Base-by-base conservation (phyloP, 2,329 filamentous ascomycete species). In the Aspergillus arachidicola region DNA sequence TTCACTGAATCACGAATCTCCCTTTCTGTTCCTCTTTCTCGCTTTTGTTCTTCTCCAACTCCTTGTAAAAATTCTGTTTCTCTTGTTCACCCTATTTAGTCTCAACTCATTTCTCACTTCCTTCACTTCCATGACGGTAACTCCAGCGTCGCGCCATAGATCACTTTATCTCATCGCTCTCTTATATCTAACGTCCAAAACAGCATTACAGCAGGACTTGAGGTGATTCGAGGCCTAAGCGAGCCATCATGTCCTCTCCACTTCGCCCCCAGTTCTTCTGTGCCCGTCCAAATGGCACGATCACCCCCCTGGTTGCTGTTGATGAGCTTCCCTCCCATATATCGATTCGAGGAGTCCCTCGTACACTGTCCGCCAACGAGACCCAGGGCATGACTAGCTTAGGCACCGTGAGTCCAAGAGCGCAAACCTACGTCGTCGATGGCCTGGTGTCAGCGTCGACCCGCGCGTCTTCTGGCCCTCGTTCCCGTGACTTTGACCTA, bases 301-400 rank as follows among this genome's bases (percentile, higher is more conserved):
- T 81, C 50, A 78, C 77, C 21, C 79, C 81, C 6, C 74, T 83
- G 14, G 71, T 83, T 50, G 77, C 81, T 6, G 68, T 82, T 6
- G 81, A 83, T 64, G 81, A 83, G 65, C 71, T 83, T 1, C 80
- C 81, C 3, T 28, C 69, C 2, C 67, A 71, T 23, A 57, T 83
- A 45, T 66, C 67, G 4, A 73, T 83, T 57, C 72, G 71, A 34
- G 78, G 76, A 14, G 71, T 79, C 19, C 70, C 80, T 55, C 76
- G 79, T 19, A 69, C 59, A 6, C 63, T 83, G 12, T 69, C 68
- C 48, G 62, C 73, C 11, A 70, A 70, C 36, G 78, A 81, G 3
- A 81, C 79, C 7, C 72, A 76, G 30, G 78, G 78, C 48, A 82
- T 82, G 80, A 79, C 72, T 12, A 77, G 78, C 58, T 68, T 81